These are phyloP conservation scores for Tetracladium setigerum DNA, from an alignment of 495 filamentous ascomycete genomes.

Conservation along the genomic window DNA sequence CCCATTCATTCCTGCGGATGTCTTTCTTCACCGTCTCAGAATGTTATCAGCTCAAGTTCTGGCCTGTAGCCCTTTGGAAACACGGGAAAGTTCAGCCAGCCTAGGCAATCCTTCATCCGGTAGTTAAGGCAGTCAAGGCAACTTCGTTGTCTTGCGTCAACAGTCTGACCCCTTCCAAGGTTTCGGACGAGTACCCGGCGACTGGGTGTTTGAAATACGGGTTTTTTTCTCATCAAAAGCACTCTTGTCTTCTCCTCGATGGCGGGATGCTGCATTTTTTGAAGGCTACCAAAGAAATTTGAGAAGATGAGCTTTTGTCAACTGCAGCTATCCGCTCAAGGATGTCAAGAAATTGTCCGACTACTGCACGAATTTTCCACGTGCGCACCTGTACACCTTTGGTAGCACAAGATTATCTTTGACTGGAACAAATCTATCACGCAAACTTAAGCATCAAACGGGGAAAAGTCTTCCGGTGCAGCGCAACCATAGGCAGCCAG, in stretches of 20 bases:
- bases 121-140: too few species aligned
- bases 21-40: too few species aligned
- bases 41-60: too few species aligned
- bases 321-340: slow-evolving; percentile 7
- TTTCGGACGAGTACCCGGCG: too few species aligned
- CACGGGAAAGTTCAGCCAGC: too few species aligned
- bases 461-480: slow-evolving; percentile 4
- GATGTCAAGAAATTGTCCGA: slow-evolving; percentile 12
- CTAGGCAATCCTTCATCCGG: too few species aligned
- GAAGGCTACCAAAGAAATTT: background rate
- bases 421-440: slow-evolving; percentile 5
- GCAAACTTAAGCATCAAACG: slow-evolving; percentile 1
- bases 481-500: background rate
- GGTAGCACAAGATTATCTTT: background rate
- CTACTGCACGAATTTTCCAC: slow-evolving; percentile 11
- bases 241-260: background rate
- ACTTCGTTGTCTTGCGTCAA: too few species aligned
- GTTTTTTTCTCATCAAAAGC: too few species aligned
- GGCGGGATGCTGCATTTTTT: slow-evolving; percentile 12
- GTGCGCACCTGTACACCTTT: slow-evolving; percentile 2
- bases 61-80: too few species aligned
- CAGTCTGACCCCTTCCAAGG: too few species aligned
- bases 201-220: too few species aligned
- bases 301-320: slow-evolving; percentile 9
- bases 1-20: too few species aligned